Conservation (phyloP, 768 basidiomycete genomes). For the Auricularia heimuer region DNA sequence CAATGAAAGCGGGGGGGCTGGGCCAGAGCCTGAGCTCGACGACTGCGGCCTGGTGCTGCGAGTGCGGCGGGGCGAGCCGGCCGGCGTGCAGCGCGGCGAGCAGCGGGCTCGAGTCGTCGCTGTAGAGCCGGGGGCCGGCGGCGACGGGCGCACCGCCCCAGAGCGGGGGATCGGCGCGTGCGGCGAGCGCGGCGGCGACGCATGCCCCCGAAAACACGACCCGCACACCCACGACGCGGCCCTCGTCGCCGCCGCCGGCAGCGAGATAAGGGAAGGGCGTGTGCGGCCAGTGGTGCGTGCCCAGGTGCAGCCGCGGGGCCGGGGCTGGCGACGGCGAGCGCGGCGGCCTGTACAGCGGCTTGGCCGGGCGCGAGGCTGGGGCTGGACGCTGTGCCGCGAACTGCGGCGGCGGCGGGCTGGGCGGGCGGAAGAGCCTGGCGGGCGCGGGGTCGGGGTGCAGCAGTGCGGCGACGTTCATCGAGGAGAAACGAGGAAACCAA, state of each 20-base stretch:
- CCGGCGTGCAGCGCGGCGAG: constrained; percentile 8
- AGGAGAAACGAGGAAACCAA: background rate
- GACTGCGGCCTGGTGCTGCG: background rate
- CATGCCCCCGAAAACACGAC: background rate
- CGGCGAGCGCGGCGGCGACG: background rate
- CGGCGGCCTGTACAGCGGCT: background rate
- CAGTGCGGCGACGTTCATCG: constrained; percentile 4
- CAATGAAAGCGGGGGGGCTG: background rate
- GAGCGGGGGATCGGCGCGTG: background rate
- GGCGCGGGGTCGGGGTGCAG: background rate
- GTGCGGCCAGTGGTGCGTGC: constrained; percentile 2
- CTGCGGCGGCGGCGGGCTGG: background rate
- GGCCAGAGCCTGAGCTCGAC: background rate
- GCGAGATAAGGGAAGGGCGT: constrained; percentile 4
- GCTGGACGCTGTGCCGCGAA: background rate
- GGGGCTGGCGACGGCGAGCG: background rate
- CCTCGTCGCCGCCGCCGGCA: background rate
- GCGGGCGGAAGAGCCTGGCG: background rate
- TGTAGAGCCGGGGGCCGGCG: constrained; percentile 4
- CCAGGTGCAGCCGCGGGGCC: background rate
- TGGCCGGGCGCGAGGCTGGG: background rate
- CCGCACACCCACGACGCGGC: background rate
- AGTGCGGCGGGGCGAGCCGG: background rate
- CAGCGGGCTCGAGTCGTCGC: constrained; percentile 9
- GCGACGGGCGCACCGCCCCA: constrained; percentile 1